Conservation (phyloP, 2,329 filamentous ascomycete species). For the Sarocladium kiliense region DNA sequence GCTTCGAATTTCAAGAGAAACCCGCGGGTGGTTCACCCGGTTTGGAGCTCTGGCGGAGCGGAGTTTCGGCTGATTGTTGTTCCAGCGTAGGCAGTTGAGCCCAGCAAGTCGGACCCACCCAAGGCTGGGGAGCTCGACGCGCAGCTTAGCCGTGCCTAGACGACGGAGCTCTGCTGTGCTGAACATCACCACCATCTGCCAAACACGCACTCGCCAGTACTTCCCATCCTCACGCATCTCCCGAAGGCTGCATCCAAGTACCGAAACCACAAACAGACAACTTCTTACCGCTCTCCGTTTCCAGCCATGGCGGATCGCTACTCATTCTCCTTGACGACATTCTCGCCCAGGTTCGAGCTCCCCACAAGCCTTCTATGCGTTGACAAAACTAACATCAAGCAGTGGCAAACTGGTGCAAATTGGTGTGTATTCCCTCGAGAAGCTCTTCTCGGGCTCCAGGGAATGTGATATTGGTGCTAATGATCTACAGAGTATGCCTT, state of each 20-base stretch:
- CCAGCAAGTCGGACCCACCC: not conserved
- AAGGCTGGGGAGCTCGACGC: slow-evolving; percentile 10
- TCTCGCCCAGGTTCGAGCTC: slow-evolving; percentile 86
- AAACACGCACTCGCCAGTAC: not conserved
- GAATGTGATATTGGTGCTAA: not conserved
- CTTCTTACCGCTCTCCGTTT: not conserved
- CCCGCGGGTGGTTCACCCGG: not conserved
- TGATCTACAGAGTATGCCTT: slow-evolving; percentile 83
- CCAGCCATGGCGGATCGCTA: slow-evolving; percentile 90
- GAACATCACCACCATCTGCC: slow-evolving; percentile 10
- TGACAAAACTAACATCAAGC: slow-evolving; percentile 35
- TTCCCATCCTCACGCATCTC: not conserved
- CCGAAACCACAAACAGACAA: not conserved
- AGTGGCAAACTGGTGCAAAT: slow-evolving; percentile 99
- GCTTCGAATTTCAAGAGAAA: not conserved
- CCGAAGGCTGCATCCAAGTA: not conserved
- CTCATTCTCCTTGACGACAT: slow-evolving; percentile 98
- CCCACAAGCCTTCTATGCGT: slow-evolving; percentile 16
- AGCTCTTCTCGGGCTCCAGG: not conserved
- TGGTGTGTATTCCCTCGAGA: slow-evolving; percentile 40
- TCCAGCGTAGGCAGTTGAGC: not conserved
- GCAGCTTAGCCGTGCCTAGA: slow-evolving; percentile 11
- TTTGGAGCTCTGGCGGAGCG: not conserved
- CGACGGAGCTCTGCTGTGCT: slow-evolving; percentile 5
- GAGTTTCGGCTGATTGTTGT: slow-evolving; percentile 6